phyloP scores from a whole-genome alignment of 768 basidiomycete genomes.

The Boletus sp. region DNA sequence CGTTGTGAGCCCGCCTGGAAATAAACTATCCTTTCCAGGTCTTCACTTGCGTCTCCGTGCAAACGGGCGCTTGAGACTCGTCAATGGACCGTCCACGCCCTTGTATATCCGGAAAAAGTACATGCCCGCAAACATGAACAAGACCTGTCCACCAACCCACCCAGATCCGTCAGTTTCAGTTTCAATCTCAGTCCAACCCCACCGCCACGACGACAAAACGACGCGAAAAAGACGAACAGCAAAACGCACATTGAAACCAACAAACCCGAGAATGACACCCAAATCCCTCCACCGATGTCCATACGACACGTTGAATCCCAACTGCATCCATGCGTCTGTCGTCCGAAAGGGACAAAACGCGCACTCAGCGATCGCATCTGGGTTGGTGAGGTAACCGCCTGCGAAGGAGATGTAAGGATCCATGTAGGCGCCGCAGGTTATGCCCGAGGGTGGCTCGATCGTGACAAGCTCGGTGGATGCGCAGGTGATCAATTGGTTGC shows the following conservation, averaged over 20 bases:
- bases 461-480: constrained; percentile 48
- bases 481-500: constrained; percentile 44
- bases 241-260: neutral
- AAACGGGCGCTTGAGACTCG: neutral
- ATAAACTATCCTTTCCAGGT: neutral
- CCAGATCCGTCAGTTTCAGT: neutral
- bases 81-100: neutral
- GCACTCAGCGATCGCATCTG: constrained; percentile 51
- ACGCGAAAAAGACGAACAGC: neutral
- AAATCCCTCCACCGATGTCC: constrained; percentile 10
- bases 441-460: constrained; percentile 50
- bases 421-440: constrained; percentile 53
- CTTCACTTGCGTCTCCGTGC: neutral
- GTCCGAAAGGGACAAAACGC: constrained; percentile 51
- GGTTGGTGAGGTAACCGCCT: constrained; percentile 58
- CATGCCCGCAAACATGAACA: neutral
- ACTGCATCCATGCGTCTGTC: constrained; percentile 37
- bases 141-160: neutral
- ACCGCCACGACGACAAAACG: neutral
- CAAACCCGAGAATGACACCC: constrained; percentile 1
- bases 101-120: neutral
- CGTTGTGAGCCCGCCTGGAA: no score
- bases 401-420: constrained; percentile 42
- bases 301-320: constrained; percentile 4
- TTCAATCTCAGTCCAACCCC: neutral